Evolutionary conservation across 176 grass and related monocot genomes (phyloP).

Genomic region (Zoysia japonica): DNA sequence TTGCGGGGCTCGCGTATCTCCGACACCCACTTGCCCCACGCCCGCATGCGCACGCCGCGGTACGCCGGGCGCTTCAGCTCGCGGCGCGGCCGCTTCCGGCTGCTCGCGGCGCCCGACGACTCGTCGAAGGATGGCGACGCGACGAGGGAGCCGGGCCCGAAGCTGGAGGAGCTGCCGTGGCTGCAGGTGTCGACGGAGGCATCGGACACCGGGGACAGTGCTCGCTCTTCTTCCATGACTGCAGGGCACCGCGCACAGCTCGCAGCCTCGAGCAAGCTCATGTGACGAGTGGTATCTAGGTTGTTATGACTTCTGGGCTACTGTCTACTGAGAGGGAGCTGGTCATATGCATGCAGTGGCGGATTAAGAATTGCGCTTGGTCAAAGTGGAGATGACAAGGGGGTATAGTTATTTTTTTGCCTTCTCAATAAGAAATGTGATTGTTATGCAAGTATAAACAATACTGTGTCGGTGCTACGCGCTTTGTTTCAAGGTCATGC

Average conservation of each 20-base stretch:
- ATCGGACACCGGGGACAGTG: slow-evolving; percentile 24
- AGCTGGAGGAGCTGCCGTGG: not conserved
- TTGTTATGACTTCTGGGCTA: not conserved
- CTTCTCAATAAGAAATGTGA: slow-evolving; percentile 32
- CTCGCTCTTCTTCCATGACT: slow-evolving; percentile 40
- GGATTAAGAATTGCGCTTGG: not conserved
- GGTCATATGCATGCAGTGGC: slow-evolving; percentile 25
- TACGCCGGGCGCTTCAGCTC: slow-evolving; percentile 62
- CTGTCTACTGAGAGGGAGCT: not conserved
- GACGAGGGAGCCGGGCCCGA: not conserved
- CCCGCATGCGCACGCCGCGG: slow-evolving; percentile 79
- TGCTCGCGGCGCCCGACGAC: slow-evolving; percentile 18
- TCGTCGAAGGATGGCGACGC: not conserved
- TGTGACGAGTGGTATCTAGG: not conserved
- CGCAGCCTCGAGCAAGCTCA: slow-evolving; percentile 1
- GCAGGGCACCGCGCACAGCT: not conserved
- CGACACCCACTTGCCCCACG: slow-evolving; percentile 94
- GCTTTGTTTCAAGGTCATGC: not conserved
- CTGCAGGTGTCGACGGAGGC: slow-evolving; percentile 1
- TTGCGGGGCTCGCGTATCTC: slow-evolving; percentile 87
- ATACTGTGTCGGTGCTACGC: not conserved
- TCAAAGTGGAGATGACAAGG: not conserved
- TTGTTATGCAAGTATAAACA: not conserved
- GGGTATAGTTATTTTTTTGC: not conserved
- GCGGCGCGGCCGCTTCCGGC: slow-evolving; percentile 36